A percentile compares a stretch with the other conserved stretches of the same genome.
These are phyloP conservation scores for Talaromyces sp. DNA, from an alignment of 2,329 filamentous ascomycete genomes.

Conservation along the genomic window DNA sequence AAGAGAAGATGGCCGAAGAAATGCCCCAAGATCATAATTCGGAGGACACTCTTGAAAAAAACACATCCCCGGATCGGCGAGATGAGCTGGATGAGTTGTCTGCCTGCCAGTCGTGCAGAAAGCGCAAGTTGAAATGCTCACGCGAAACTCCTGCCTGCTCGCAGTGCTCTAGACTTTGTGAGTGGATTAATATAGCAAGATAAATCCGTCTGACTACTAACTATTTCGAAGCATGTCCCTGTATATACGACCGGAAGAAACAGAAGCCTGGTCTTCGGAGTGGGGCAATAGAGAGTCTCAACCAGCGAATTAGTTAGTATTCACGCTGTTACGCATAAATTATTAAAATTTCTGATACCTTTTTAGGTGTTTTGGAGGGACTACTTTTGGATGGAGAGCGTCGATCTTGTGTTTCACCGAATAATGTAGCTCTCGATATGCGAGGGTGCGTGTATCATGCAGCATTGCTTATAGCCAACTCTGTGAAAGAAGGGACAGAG, in stretches of 20 bases:
- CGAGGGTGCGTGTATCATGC: neutral
- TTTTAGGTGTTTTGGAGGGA: neutral
- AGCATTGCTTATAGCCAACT: neutral
- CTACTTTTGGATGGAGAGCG: neutral
- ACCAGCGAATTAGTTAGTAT: constrained; percentile 23
- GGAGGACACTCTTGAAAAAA: neutral
- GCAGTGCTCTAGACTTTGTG: constrained; percentile 27
- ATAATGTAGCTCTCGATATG: neutral
- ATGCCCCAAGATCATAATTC: neutral
- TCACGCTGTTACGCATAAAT: constrained; percentile 17
- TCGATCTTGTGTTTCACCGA: neutral
- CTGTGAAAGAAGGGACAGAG: constrained; percentile 1
- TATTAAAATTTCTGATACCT: neutral
- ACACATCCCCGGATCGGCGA: constrained; percentile 1
- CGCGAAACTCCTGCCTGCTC: constrained; percentile 29
- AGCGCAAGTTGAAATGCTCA: constrained; percentile 33
- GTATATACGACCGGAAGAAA: constrained; percentile 28
- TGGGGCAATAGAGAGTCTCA: constrained; percentile 35
- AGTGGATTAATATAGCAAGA: neutral
- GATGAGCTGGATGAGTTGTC: constrained; percentile 10
- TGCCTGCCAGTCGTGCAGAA: constrained; percentile 31
- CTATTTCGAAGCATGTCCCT: constrained; percentile 12
- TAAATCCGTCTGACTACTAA: neutral
- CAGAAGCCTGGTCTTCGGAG: constrained; percentile 36
- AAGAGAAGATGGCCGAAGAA: neutral